These are phyloP conservation scores for Oryza coarctata DNA, from an alignment of 176 grass and related monocot genomes.

Conservation along the genomic window DNA sequence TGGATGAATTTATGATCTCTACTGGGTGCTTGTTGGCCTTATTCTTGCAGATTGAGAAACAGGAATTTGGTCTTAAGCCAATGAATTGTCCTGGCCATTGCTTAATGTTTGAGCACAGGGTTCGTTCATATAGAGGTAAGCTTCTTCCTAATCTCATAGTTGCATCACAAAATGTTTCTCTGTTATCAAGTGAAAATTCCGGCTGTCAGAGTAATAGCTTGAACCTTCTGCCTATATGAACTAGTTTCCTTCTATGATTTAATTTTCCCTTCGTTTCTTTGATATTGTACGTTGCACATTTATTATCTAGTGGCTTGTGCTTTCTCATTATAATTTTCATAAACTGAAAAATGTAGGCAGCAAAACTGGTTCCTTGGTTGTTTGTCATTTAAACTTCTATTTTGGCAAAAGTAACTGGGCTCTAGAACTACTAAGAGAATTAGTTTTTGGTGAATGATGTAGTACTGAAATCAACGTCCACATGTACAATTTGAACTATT, in stretches of 20 bases:
- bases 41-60: constrained; percentile 78
- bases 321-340: not conserved
- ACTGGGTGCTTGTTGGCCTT: not conserved
- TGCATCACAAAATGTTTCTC: not conserved
- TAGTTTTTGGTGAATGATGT: not conserved
- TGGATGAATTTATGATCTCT: not conserved
- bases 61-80: constrained; percentile 98
- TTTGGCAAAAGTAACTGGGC: not conserved
- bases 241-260: not conserved
- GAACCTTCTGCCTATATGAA: not conserved
- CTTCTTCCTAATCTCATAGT: constrained; percentile 22
- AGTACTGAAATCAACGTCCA: not conserved
- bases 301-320: constrained; percentile 13
- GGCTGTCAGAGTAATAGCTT: not conserved
- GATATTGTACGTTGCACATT: not conserved
- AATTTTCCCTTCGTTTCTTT: not conserved
- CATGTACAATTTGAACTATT: not conserved
- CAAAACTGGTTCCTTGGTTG: not conserved
- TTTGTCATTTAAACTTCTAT: not conserved
- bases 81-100: constrained; percentile 99
- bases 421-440: constrained; percentile 12
- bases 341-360: not conserved
- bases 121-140: constrained; percentile 95
- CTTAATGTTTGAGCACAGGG: constrained; percentile 93
- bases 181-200: constrained; percentile 4